Base-by-base conservation (phyloP, 345 rosid species). In the Trapa bicornis region DNA sequence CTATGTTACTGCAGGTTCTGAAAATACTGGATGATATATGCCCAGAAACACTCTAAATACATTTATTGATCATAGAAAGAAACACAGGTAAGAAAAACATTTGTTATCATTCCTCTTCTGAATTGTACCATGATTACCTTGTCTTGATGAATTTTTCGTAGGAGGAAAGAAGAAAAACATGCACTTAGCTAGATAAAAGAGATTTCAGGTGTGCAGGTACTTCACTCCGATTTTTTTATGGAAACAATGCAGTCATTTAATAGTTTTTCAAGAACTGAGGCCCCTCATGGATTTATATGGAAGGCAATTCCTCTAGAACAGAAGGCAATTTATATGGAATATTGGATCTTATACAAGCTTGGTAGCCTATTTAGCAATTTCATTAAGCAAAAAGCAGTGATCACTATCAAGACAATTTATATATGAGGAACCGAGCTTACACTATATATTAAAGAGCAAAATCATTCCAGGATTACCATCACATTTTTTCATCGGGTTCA, bases 11-110 rank as follows among this genome's bases (percentile, higher is more conserved):
- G 58, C 76, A 80, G 82, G 80, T 78, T 58, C 47, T 81, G 66
- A 75, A 72, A 71, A 69, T 79, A 66, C 65, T 79, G 70, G 82
- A 76, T 11, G 77, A 48, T 79, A 75, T 65, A n/a, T 75, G 54
- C 70, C 69, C 7, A 66, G 72, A 8, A 39, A 35, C 63, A 8
- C 47, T 8, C 64, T 42, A 41, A 14, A 16, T 39, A 38, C 61
- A 32, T 8, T 45, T 3, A 16, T 65, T 2, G 14, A 14, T 33
- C 64, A 70, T 33, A 60, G 71, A 35, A 72, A 63, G 29, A 68
- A 65, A 22, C 45, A 66, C 16, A 37, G 39, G 66, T 0, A 13
- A 54, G 7, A 32, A 14, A 16, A 35, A 22, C 37, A 76, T 22
- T 22, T 22, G 29, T 22, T 22, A 22, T 22, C 29, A 22, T 22